A percentile compares a stretch with the other conserved stretches of the same genome.
Evolutionary conservation across 805 yeast genomes (phyloP).

Genomic region (Priceomyces melissophilus): DNA sequence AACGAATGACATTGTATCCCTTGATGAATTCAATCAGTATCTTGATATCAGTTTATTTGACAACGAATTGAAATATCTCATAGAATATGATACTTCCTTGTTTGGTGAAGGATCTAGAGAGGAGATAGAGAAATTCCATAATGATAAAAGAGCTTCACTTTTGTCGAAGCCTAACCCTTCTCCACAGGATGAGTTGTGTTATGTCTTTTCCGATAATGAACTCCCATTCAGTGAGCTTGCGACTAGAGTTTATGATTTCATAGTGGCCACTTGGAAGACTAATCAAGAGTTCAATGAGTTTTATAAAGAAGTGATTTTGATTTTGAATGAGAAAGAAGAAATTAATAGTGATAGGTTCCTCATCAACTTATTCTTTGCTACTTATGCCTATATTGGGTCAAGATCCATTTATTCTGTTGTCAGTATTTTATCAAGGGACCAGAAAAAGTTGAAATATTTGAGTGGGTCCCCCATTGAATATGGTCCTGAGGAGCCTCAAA

Average conservation of each 20-base stretch:
- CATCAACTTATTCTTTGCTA: slow-evolving; percentile 62
- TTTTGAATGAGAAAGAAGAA: slow-evolving; percentile 14
- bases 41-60: slow-evolving; percentile 34
- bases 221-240: slow-evolving; percentile 36
- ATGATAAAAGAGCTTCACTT: slow-evolving; percentile 17
- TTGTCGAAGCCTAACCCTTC: slow-evolving; percentile 16
- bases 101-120: slow-evolving; percentile 32
- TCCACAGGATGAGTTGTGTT: slow-evolving; percentile 38
- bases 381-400: slow-evolving; percentile 78
- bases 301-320: slow-evolving; percentile 27
- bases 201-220: slow-evolving; percentile 30
- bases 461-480: slow-evolving; percentile 30
- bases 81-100: slow-evolving; percentile 33
- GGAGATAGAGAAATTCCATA: slow-evolving; percentile 21
- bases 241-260: slow-evolving; percentile 38
- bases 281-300: slow-evolving; percentile 34
- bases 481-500: slow-evolving; percentile 21
- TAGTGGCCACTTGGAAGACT: slow-evolving; percentile 38
- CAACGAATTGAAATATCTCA: slow-evolving; percentile 23
- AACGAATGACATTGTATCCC: slow-evolving; percentile 28
- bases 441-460: slow-evolving; percentile 35
- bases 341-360: slow-evolving; percentile 35
- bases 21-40: slow-evolving; percentile 39
- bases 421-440: slow-evolving; percentile 37
- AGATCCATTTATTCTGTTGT: slow-evolving; percentile 66